phyloP scores from a whole-genome alignment of 1,139 yeast species.

The Saccharomycopsis hybrid region DNA sequence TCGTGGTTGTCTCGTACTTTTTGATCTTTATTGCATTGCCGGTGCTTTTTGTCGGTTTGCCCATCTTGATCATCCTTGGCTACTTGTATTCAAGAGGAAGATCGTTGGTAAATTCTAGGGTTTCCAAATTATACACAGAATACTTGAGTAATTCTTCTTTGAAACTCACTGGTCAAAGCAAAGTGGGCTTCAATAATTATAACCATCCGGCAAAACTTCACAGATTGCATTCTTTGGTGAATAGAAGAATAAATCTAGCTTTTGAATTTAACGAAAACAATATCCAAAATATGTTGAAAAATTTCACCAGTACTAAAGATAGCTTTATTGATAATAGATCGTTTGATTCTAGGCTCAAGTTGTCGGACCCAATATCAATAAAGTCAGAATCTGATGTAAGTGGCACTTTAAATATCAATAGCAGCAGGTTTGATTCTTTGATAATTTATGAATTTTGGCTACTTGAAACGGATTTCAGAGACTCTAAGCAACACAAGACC shows the following conservation, averaged over 20 bases:
- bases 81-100: conserved; percentile 5
- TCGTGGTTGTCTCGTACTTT: conserved; percentile 11
- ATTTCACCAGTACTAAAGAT: background rate
- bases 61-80: conserved; percentile 11
- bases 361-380: conserved; percentile 6
- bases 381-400: conserved; percentile 1
- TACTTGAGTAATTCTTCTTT: conserved; percentile 4
- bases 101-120: background rate
- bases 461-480: conserved; percentile 8
- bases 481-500: conserved; percentile 2
- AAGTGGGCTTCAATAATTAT: conserved; percentile 5
- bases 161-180: conserved; percentile 1
- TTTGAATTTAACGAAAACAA: conserved; percentile 18
- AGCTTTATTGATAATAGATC: conserved; percentile 11
- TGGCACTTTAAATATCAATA: background rate
- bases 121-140: conserved; percentile 6
- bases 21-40: conserved; percentile 18
- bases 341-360: conserved; percentile 8
- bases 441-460: conserved; percentile 11
- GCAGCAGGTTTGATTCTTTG: conserved; percentile 3
- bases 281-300: conserved; percentile 7
- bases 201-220: conserved; percentile 11
- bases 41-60: conserved; percentile 13
- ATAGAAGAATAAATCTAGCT: conserved; percentile 11
- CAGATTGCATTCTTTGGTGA: conserved; percentile 7